Evolutionary conservation across 164 flowering plant genomes (phyloP).

Genomic region (Berberis vulgaris): DNA sequence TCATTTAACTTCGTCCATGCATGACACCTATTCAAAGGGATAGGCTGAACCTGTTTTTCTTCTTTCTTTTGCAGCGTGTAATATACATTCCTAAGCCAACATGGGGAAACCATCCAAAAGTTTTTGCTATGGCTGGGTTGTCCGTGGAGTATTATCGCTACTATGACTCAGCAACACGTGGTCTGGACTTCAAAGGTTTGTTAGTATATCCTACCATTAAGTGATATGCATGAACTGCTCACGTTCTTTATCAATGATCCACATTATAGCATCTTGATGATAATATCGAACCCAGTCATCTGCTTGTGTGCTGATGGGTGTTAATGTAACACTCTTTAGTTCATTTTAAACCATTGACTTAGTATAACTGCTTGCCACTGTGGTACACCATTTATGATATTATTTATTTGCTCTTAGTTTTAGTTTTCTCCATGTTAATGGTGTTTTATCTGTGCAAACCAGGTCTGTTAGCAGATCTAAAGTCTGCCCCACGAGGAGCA

Average conservation of each 20-base stretch:
- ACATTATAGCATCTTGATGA: no score
- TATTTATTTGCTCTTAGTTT: no score
- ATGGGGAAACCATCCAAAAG: constrained; percentile 97
- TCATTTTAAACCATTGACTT: no score
- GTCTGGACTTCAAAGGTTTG: constrained; percentile 78
- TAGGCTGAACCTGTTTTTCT: background rate
- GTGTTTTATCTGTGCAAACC: constrained; percentile 9
- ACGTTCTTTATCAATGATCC: no score
- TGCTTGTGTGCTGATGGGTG: no score
- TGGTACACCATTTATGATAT: no score
- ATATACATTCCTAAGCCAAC: constrained; percentile 91
- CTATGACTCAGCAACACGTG: constrained; percentile 90
- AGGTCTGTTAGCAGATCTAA: constrained; percentile 89
- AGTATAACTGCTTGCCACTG: no score
- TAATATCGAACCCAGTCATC: no score
- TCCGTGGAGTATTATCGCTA: constrained; percentile 85
- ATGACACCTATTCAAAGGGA: background rate
- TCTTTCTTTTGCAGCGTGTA: constrained; percentile 39
- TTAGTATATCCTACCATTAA: background rate
- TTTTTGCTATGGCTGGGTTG: constrained; percentile 75
- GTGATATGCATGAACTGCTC: no score
- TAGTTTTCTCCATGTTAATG: background rate
- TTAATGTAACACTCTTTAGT: no score
- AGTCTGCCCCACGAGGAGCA: constrained; percentile 83
- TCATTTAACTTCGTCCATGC: background rate